phyloP scores from a whole-genome alignment of 2,329 filamentous ascomycete genomes.

The Pseudocercospora eumusae region DNA sequence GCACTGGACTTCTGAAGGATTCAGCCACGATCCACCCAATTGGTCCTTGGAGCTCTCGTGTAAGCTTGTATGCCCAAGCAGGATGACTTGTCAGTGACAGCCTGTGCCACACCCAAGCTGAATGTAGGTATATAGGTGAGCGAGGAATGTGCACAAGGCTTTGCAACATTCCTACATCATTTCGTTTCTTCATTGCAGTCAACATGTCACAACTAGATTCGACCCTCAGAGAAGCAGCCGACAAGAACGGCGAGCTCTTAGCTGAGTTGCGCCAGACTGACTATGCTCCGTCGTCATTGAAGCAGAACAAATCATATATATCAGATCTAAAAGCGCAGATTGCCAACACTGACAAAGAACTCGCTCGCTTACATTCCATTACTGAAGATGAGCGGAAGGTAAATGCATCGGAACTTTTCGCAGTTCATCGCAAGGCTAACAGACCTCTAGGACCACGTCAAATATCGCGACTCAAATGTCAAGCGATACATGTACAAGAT shows the following conservation, averaged over 20 bases:
- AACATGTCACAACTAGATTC: constrained; percentile 25
- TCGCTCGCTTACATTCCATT: constrained; percentile 45
- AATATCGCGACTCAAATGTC: constrained; percentile 56
- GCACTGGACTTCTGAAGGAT: constrained; percentile 1
- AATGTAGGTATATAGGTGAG: constrained; percentile 8
- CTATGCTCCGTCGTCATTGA: constrained; percentile 50
- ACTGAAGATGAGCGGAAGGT: constrained; percentile 51
- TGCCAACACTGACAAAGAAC: constrained; percentile 40
- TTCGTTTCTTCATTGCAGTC: not conserved
- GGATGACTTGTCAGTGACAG: not conserved
- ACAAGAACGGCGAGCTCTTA: constrained; percentile 45
- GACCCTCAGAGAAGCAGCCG: constrained; percentile 26
- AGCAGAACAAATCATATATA: constrained; percentile 52
- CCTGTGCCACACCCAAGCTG: constrained; percentile 6
- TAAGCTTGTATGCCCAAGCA: constrained; percentile 8
- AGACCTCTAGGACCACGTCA: constrained; percentile 49
- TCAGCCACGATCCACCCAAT: constrained; percentile 9
- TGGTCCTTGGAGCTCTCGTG: not conserved
- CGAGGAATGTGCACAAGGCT: not conserved
- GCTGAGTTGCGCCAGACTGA: constrained; percentile 52
- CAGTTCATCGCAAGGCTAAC: not conserved
- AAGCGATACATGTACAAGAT: constrained; percentile 56
- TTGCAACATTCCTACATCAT: constrained; percentile 1
- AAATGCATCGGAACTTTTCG: not conserved
- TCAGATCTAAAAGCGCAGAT: constrained; percentile 50